Conservation (phyloP, 768 basidiomycete genomes). For the Galerina marginata region DNA sequence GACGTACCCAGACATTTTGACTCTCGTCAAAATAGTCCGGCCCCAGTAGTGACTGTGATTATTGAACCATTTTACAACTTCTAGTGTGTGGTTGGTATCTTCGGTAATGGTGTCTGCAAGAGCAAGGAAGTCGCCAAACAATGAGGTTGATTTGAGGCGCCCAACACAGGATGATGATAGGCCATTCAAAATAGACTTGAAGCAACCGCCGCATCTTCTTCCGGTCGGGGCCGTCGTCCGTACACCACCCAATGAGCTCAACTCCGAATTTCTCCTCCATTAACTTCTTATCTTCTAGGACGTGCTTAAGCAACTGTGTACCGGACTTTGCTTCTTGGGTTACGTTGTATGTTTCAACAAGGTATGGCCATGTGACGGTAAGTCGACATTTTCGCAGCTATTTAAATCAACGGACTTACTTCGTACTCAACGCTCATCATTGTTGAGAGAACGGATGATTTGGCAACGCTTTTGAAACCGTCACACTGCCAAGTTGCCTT, state of each 20-base stretch:
- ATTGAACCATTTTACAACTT: constrained; percentile 38
- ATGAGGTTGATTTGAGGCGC: constrained; percentile 39
- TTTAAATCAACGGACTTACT: no score
- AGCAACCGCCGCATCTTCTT: constrained; percentile 27
- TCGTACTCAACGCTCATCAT: no score
- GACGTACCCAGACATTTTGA: no score
- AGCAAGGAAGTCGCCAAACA: constrained; percentile 37
- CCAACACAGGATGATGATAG: constrained; percentile 29
- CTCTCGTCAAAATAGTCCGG: no score
- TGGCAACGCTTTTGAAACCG: no score
- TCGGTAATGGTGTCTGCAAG: constrained; percentile 17
- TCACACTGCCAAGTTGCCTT: no score
- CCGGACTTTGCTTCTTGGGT: constrained; percentile 30
- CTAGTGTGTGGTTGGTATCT: constrained; percentile 22
- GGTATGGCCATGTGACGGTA: constrained; percentile 17
- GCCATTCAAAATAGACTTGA: not conserved
- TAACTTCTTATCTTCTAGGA: constrained; percentile 29
- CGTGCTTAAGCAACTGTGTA: constrained; percentile 25
- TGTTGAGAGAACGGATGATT: no score
- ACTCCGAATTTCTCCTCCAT: constrained; percentile 20
- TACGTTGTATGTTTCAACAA: constrained; percentile 27
- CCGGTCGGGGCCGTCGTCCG: constrained; percentile 30
- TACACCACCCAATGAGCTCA: constrained; percentile 26
- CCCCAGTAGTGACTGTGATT: constrained; percentile 24
- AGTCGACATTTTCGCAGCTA: no score